Conservation (phyloP, 495 filamentous ascomycete species). For the Hypoxylon rickii region DNA sequence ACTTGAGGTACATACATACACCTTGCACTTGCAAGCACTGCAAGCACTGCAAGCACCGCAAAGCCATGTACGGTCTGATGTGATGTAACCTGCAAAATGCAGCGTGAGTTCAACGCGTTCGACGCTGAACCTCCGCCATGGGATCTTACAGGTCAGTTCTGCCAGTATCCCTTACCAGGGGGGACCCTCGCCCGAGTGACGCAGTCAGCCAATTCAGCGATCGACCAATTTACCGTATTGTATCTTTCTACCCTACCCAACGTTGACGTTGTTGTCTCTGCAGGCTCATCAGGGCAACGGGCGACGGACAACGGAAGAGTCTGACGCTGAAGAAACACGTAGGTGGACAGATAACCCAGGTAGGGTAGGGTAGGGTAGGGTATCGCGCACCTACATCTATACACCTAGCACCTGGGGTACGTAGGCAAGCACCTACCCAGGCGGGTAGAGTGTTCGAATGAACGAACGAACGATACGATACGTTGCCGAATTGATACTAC, state of each 20-base stretch:
- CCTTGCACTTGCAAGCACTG: slow-evolving; percentile 4
- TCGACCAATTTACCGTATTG: slow-evolving; percentile 28
- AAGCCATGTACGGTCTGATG: slow-evolving; percentile 15
- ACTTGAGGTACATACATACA: slow-evolving; percentile 7
- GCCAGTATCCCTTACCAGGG: slow-evolving; percentile 17
- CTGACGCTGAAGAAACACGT: slow-evolving; percentile 12
- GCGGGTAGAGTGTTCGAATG: not conserved
- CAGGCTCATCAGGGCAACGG: slow-evolving; percentile 16
- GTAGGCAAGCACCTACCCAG: not conserved
- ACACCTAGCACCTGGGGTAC: too few species aligned
- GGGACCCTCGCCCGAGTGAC: slow-evolving; percentile 31
- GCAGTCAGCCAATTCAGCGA: slow-evolving; percentile 37
- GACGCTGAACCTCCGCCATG: slow-evolving; percentile 23
- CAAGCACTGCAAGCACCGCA: too few species aligned
- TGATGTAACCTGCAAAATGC: slow-evolving; percentile 35
- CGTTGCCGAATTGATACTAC: not conserved
- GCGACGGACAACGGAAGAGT: not conserved
- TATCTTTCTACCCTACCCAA: slow-evolving; percentile 1
- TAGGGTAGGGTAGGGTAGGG: slow-evolving; percentile 5
- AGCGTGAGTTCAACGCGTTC: slow-evolving; percentile 26
- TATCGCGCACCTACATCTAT: too few species aligned
- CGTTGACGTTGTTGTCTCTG: slow-evolving; percentile 11
- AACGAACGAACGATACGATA: not conserved
- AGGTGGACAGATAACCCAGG: slow-evolving; percentile 1
- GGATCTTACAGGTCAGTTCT: slow-evolving; percentile 36